These are phyloP conservation scores for Arthroderma uncinatum DNA, from an alignment of 2,329 filamentous ascomycete genomes.

Conservation along the genomic window DNA sequence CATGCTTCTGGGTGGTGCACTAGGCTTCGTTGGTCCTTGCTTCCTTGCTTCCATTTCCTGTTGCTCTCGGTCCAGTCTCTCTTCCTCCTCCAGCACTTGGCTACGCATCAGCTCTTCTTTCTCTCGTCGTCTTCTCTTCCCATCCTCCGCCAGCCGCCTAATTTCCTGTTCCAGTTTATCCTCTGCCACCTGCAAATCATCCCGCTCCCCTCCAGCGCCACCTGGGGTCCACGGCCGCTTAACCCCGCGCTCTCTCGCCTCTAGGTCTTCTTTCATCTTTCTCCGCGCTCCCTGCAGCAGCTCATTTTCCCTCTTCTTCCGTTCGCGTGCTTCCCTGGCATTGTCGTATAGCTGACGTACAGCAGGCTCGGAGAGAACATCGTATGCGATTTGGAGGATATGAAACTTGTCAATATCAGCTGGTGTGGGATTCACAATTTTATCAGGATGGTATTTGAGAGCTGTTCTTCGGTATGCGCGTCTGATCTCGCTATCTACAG, in stretches of 20 bases:
- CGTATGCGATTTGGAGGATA: slow-evolving; percentile 71
- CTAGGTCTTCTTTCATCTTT: slow-evolving; percentile 75
- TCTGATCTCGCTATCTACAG: slow-evolving; percentile 61
- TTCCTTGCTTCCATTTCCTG: slow-evolving; percentile 34
- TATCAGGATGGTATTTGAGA: slow-evolving; percentile 89
- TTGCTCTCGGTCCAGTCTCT: slow-evolving; percentile 25
- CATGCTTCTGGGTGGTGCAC: slow-evolving; percentile 27
- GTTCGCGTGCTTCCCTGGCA: slow-evolving; percentile 57
- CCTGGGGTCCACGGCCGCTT: slow-evolving; percentile 43
- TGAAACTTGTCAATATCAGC: slow-evolving; percentile 72
- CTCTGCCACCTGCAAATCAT: slow-evolving; percentile 34
- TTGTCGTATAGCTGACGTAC: slow-evolving; percentile 69
- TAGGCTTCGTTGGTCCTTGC: slow-evolving; percentile 26
- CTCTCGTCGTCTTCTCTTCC: slow-evolving; percentile 40
- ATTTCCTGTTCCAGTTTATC: slow-evolving; percentile 42
- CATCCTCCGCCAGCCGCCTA: slow-evolving; percentile 43
- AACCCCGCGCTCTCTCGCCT: slow-evolving; percentile 58
- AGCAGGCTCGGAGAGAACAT: slow-evolving; percentile 61
- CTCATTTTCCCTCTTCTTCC: slow-evolving; percentile 59
- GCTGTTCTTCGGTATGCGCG: slow-evolving; percentile 75
- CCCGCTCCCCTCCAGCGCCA: slow-evolving; percentile 27
- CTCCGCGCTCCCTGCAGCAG: slow-evolving; percentile 62
- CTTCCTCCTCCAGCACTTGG: slow-evolving; percentile 21
- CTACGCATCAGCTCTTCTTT: slow-evolving; percentile 38
- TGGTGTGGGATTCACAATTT: slow-evolving; percentile 57